Base-by-base conservation (phyloP, 441 rosid species). In the Adansonia grandidieri region DNA sequence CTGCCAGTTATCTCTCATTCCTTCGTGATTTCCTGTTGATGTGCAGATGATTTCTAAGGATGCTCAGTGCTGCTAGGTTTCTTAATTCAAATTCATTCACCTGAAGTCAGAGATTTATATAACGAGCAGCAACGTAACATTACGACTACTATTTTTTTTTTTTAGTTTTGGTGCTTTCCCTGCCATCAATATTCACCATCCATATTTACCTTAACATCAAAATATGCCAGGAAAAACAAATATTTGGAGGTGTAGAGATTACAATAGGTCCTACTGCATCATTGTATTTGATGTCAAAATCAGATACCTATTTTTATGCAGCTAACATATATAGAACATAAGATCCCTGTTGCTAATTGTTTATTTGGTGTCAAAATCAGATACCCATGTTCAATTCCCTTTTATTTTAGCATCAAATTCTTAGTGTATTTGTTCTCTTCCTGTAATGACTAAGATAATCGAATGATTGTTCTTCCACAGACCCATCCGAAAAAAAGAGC, bases 1-100 rank as follows among this genome's bases (percentile, higher is more conserved):
- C 57, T 8, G 11, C 32, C 24, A 19, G 32, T 58, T 58, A 19
- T 19, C 63, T 9, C 13, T 8, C 3, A 53, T 53, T 53, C 63
- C 13, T 58, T 19, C 19, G 63, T 58, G 63, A 58, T 58, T 13
- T 24, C 42, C 8, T 24, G 66, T 14, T 62, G 66, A 28, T 24
- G 66, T 24, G 17, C 40, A 13, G n/a, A 13, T 58, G 32, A 58
- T 58, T 58, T 58, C 5, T 32, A 3, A 20, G 28, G 63, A 9
- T 58, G 63, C 58, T 53, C 58, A 15, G 58, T 53, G 58, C 58
- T 58, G 40, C 40, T 58, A 24, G 24, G 63, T 58, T 19, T 58
- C 63, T 58, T 58, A 20, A 19, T 58, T 58, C 28, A 11, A 57
- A 19, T 10, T 19, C 32, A 62, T 28, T 5, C 67, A 28, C 15